Percentiles rank a stretch among this genome's conserved stretches.
phyloP scores from a whole-genome alignment of 805 yeast genomes.

The Metschnikowia proteae region DNA sequence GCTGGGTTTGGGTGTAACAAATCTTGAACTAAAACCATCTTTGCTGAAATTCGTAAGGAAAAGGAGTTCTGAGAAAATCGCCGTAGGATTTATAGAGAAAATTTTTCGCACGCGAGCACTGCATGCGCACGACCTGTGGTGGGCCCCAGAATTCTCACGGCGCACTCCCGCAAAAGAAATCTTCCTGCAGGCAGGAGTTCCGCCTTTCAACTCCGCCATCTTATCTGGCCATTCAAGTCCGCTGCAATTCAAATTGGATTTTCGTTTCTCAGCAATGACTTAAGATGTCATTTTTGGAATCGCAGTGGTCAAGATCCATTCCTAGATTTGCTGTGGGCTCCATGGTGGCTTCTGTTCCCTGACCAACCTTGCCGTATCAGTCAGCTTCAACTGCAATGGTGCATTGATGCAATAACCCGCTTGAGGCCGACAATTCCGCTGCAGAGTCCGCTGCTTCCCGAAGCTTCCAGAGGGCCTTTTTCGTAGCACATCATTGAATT shows the following conservation, averaged over 20 bases:
- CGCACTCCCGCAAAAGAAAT: background rate
- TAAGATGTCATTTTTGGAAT: too few species aligned
- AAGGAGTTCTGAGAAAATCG: background rate
- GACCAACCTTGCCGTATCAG: too few species aligned
- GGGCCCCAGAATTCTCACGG: background rate
- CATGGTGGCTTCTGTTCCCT: too few species aligned
- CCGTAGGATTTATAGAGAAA: conserved; percentile 3
- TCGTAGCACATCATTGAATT: too few species aligned
- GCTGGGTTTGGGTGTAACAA: conserved; percentile 96
- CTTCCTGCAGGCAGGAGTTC: background rate
- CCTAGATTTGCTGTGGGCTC: too few species aligned
- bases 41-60: conserved; percentile 5
- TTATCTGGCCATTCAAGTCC: background rate
- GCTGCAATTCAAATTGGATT: background rate
- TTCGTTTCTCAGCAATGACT: too few species aligned
- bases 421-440: too few species aligned
- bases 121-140: conserved; percentile 9
- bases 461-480: too few species aligned
- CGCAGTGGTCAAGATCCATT: too few species aligned
- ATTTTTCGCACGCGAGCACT: conserved; percentile 11
- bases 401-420: too few species aligned
- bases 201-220: background rate
- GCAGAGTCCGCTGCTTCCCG: too few species aligned
- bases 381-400: too few species aligned
- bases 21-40: conserved; percentile 95